Percentiles rank a stretch among this genome's conserved stretches.
Evolutionary conservation across 129 eudicot species (phyloP).

Genomic region (Apium graveolens): DNA sequence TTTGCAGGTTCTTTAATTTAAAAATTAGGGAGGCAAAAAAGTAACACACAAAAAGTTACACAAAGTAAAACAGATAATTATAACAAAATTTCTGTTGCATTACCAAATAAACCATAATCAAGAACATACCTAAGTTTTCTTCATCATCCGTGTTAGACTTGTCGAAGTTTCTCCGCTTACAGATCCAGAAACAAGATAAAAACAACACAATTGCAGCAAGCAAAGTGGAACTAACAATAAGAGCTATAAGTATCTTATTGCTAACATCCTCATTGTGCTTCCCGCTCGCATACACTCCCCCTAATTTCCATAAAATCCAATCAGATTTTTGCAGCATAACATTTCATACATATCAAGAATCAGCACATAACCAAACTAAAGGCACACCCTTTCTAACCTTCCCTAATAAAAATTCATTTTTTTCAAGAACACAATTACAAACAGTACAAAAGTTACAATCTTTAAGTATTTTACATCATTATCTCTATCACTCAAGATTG

Average conservation of each 20-base stretch:
- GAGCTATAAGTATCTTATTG: slow-evolving; percentile 68
- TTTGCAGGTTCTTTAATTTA: slow-evolving; percentile 45
- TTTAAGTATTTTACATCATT: background rate
- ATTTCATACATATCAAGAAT: background rate
- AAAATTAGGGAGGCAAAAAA: background rate
- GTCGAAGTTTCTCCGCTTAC: slow-evolving; percentile 39
- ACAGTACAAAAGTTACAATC: background rate
- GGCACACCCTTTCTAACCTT: background rate
- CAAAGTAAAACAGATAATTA: background rate
- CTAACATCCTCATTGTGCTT: slow-evolving; percentile 61
- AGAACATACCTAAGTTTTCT: slow-evolving; percentile 44
- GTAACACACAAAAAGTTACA: background rate
- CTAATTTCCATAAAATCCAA: slow-evolving; percentile 25
- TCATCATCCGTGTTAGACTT: slow-evolving; percentile 25
- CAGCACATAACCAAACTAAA: background rate
- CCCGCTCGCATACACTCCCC: slow-evolving; percentile 38
- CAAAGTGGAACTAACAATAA: slow-evolving; percentile 60
- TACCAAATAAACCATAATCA: background rate
- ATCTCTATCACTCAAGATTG: background rate
- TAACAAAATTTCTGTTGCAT: background rate
- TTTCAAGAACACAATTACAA: background rate
- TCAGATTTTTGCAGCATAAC: background rate
- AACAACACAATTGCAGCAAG: slow-evolving; percentile 61
- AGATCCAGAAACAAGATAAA: slow-evolving; percentile 60
- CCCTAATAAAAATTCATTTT: background rate